A percentile compares a stretch with the other conserved stretches of the same genome.
phyloP scores from a whole-genome alignment of 495 filamentous ascomycete genomes.

The Neurospora sp. region DNA sequence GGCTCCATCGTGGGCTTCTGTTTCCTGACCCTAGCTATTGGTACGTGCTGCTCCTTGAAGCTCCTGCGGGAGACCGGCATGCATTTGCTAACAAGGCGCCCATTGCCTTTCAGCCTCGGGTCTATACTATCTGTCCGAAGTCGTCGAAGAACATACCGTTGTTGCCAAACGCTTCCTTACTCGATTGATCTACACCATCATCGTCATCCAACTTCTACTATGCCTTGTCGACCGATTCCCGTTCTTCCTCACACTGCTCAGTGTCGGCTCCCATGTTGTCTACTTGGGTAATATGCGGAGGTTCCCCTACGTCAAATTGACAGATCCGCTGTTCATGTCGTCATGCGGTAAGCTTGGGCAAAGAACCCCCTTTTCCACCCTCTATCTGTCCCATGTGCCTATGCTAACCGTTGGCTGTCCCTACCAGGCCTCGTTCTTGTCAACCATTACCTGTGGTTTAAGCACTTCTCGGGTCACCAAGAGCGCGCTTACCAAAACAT shows the following conservation, averaged over 20 bases:
- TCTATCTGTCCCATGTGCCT: too few species aligned
- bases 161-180: conserved; percentile 75
- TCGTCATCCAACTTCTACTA: conserved; percentile 64
- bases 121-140: conserved; percentile 94
- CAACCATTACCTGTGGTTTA: conserved; percentile 98
- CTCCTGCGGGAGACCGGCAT: background rate
- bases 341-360: conserved; percentile 54
- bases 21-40: conserved; percentile 89
- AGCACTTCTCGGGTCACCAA: conserved; percentile 66
- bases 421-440: conserved; percentile 60
- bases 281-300: conserved; percentile 83
- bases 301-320: conserved; percentile 82
- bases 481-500: conserved; percentile 33
- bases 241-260: conserved; percentile 57
- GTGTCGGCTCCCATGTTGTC: conserved; percentile 71
- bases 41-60: conserved; percentile 35
- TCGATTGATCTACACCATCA: conserved; percentile 75
- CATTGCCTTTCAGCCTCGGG: conserved; percentile 59
- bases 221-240: conserved; percentile 79
- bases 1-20: conserved; percentile 81
- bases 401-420: conserved; percentile 10
- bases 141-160: conserved; percentile 96
- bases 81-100: background rate
- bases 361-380: conserved; percentile 15
- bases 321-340: conserved; percentile 76